phyloP scores from a whole-genome alignment of 2,329 filamentous ascomycete species.

The Botrytis paeoniae region DNA sequence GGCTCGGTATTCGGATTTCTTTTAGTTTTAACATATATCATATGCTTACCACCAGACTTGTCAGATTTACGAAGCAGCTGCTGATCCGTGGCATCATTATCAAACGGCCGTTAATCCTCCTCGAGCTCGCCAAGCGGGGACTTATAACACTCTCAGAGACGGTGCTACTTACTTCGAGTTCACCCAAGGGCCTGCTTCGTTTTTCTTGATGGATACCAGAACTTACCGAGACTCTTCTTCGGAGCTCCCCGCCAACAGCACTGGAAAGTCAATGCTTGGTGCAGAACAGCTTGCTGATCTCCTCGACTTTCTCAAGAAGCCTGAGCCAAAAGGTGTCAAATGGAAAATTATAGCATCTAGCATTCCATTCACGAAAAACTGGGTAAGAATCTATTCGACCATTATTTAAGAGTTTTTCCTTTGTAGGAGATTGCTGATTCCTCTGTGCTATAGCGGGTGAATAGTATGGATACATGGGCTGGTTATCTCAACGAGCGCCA shows the following conservation, averaged over 20 bases:
- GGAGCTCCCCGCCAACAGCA: conserved; percentile 54
- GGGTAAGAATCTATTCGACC: conserved; percentile 44
- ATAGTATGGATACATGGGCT: conserved; percentile 88
- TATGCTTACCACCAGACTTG: not conserved
- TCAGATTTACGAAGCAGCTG: conserved; percentile 39
- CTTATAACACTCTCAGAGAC: conserved; percentile 39
- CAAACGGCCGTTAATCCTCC: conserved; percentile 85
- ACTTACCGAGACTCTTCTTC: conserved; percentile 74
- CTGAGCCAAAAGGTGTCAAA: conserved; percentile 72
- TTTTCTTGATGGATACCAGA: conserved; percentile 92
- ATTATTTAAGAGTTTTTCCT: not conserved
- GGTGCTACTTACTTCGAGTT: conserved; percentile 86
- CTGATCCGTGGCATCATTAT: conserved; percentile 74
- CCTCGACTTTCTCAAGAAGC: conserved; percentile 68
- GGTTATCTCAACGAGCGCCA: conserved; percentile 81
- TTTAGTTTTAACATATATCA: not conserved
- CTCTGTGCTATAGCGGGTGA: conserved; percentile 54
- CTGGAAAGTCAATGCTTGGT: conserved; percentile 85
- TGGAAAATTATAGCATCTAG: conserved; percentile 94
- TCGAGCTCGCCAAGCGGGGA: conserved; percentile 50
- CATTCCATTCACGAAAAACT: conserved; percentile 97
- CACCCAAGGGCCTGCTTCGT: conserved; percentile 82
- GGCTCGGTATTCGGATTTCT: not conserved
- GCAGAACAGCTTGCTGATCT: conserved; percentile 74
- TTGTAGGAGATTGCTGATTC: not conserved